Evolutionary conservation across 202 grass and related monocot genomes (phyloP), one percentile per base, ranked within the genome.

Genomic region (Dendrocalamus latiflorus): DNA sequence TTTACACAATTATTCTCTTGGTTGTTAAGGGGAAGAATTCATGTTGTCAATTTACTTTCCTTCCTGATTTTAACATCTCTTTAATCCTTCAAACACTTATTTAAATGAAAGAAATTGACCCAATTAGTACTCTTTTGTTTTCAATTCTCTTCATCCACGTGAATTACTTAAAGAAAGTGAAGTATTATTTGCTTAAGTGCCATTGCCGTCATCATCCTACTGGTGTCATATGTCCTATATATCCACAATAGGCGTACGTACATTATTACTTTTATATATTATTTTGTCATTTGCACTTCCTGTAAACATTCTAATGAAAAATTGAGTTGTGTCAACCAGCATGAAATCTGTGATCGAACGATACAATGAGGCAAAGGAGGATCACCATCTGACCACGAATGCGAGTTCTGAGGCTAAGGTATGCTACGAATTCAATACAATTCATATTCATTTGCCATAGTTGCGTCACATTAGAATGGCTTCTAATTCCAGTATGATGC

Each of bases 301-400:
- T 60, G 5, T 14, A 38, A 22, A 15, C 48, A 21, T 34, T 79
- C 45, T 86, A 73, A 73, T 11, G 0, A n/a, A 70, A 34, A 12
- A 0, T 2, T 17, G 5, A 8, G 25, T 73, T 56, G 25, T 53
- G 5, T 47, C 2, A 48, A 60, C 20, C 83, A 92, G 90, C 86
- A 73, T 89, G 86, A 84, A 81, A 77, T 89, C 86, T 18, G 69
- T 89, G 34, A 88, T 89, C 2, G 83, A 92, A 61, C 67, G 86
- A 77, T 89, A 89, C 64, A 76, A 30, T 12, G 80, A 86, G 11
- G 49, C 75, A 45, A 89, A 83, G 47, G 63, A 92, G 57, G 90
- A 83, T 14, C 61, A 65, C 9, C 38, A 77, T 25, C 65, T 9
- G 42, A 69, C 73, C 55, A 80, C 65, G 39, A 86, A 47, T 43